Evolutionary conservation across 441 rosid species (phyloP).

Genomic region (Populus hybrid): DNA sequence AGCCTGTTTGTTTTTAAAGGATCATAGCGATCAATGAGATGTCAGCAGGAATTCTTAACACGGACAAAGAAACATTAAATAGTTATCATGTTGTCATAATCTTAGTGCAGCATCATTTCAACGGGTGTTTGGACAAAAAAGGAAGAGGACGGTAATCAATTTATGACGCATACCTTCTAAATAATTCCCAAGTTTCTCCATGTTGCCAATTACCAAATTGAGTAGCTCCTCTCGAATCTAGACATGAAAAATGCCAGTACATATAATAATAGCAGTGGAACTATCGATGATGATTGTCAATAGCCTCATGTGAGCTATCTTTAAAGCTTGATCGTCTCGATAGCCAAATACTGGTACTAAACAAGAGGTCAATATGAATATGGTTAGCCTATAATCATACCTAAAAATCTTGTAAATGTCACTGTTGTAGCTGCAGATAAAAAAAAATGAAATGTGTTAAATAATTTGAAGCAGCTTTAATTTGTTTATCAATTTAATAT

Average conservation of each 20-base stretch:
- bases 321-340: constrained; percentile 45
- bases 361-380: constrained; percentile 64
- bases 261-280: constrained; percentile 39
- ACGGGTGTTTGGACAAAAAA: too few relatives aligned
- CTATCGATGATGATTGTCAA: constrained; percentile 59
- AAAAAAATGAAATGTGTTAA: background rate
- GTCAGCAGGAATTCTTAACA: too few relatives aligned
- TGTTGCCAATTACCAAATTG: constrained; percentile 22
- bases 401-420: constrained; percentile 65
- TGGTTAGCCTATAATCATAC: constrained; percentile 60
- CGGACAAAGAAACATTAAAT: too few relatives aligned
- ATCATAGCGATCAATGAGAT: too few relatives aligned
- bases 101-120: too few relatives aligned
- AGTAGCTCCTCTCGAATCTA: constrained; percentile 63
- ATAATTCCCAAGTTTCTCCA: constrained; percentile 51
- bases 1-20: too few relatives aligned
- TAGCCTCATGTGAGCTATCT: constrained; percentile 44
- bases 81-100: too few relatives aligned
- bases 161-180: constrained; percentile 37
- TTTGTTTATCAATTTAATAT: too few relatives aligned
- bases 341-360: constrained; percentile 59
- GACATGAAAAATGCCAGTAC: constrained; percentile 56
- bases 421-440: constrained; percentile 45
- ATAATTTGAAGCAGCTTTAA: too few relatives aligned
- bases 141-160: too few relatives aligned